phyloP scores from a whole-genome alignment of 164 flowering plant genomes.

The grape (Vitis vinifera) region DNA sequence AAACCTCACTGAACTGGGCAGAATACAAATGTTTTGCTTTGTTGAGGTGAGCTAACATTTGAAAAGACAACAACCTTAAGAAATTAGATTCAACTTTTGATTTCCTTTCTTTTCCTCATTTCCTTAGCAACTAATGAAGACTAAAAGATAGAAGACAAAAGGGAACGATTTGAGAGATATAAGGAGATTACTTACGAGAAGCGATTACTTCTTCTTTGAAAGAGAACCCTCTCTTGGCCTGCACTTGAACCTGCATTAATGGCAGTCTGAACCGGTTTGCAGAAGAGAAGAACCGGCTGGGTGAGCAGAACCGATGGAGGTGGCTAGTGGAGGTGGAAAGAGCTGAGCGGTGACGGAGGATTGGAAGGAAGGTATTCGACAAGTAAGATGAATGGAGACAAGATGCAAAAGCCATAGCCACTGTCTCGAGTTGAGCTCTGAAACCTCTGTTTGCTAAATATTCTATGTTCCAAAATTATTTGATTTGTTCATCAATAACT shows the following conservation, averaged over 20 bases:
- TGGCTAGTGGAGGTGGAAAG: conserved; percentile 14
- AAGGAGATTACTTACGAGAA: conserved; percentile 35
- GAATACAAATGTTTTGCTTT: too few species aligned
- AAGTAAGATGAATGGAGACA: conserved; percentile 23
- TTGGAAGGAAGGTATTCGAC: conserved; percentile 28
- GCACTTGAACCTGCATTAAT: conserved; percentile 22
- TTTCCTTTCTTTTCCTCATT: too few species aligned
- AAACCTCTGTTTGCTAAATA: not conserved
- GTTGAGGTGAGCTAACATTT: too few species aligned
- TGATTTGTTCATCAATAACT: too few species aligned
- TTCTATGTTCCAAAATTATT: too few species aligned
- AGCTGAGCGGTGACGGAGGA: conserved; percentile 15
- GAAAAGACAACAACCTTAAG: too few species aligned
- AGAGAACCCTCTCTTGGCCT: conserved; percentile 44
- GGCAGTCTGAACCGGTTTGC: conserved; percentile 12
- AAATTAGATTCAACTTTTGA: too few species aligned
- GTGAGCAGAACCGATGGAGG: conserved; percentile 18
- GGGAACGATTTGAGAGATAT: not conserved
- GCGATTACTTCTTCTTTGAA: conserved; percentile 42
- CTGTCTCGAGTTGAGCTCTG: not conserved
- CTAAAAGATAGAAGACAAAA: not conserved
- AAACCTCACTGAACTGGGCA: too few species aligned
- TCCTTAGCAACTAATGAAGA: not conserved
- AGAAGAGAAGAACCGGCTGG: conserved; percentile 14
- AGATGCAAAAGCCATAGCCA: conserved; percentile 30